phyloP scores from a whole-genome alignment of 192 early-diverging fungal species.

The Phycomyces nitens region DNA sequence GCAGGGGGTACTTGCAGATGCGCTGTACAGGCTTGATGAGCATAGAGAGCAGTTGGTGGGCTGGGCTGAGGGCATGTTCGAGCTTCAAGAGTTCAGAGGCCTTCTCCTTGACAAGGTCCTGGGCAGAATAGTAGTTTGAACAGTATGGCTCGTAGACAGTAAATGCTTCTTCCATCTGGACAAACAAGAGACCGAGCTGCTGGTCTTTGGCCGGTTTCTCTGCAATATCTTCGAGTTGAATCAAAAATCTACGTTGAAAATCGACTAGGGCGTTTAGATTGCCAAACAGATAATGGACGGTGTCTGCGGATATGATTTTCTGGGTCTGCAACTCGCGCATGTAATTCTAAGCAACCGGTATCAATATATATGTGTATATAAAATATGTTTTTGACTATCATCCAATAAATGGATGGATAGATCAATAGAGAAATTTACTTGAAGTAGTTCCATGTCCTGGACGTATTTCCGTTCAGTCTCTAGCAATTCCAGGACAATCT shows the following conservation, averaged over 20 bases:
- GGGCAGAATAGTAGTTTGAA: conserved; percentile 79
- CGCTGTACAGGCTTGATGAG: conserved; percentile 98
- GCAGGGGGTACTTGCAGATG: conserved; percentile 96
- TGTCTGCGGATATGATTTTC: conserved; percentile 77
- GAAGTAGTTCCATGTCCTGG: conserved; percentile 81
- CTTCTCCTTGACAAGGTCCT: conserved; percentile 67
- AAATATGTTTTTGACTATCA: too few relatives aligned
- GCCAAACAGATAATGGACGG: conserved; percentile 80
- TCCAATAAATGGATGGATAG: too few relatives aligned
- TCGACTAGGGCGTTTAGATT: conserved; percentile 94
- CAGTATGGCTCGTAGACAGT: conserved; percentile 91
- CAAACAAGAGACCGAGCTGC: conserved; percentile 82
- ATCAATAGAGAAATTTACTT: too few relatives aligned
- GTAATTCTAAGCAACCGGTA: conserved; percentile 56
- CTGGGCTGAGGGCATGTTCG: conserved; percentile 72
- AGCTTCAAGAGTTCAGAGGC: conserved; percentile 59
- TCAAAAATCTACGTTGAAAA: conserved; percentile 92
- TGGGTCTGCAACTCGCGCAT: conserved; percentile 65
- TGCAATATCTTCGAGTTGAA: conserved; percentile 81
- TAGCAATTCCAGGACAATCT: conserved; percentile 82
- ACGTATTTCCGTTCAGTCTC: conserved; percentile 94
- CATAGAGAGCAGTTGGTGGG: conserved; percentile 83
- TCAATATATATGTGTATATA: too few relatives aligned
- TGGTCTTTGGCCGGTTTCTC: conserved; percentile 74
- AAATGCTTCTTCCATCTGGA: conserved; percentile 76